Base-by-base conservation (phyloP, 345 rosid species). In the Erysimum cheiranthoides region DNA sequence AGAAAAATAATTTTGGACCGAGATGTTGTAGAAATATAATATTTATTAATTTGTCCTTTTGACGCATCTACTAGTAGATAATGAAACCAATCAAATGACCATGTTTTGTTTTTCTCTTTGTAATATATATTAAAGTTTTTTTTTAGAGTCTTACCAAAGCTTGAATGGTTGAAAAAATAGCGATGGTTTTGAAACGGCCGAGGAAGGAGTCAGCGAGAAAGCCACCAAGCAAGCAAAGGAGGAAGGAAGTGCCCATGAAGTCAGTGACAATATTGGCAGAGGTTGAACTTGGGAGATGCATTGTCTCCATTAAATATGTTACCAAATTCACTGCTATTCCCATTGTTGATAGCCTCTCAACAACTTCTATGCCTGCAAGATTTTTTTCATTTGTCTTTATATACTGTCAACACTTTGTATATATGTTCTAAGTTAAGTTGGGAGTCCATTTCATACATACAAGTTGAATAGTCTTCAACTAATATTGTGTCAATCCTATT, bases 291-390 rank as follows among this genome's bases (percentile, higher is more conserved):
- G 91, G 76, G 31, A 90, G 73, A 77, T 85, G 93, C 90, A 90
- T 85, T 73, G 88, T 85, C 27, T 70, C 86, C 62, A 70, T 81
- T 74, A 90, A 57, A 80, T 88, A 90, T 16, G 93, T 90, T 78
- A 88, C 96, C 65, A 90, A 83, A 81, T 86, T 90, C 61, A 88
- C 93, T 32, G 90, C 93, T 47, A 88, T 88, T 63, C 93, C 91
- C 80, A 86, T 84, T 5, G 96, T 88, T 56, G 91, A 83, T 57
- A 88, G 84, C 83, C 93, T 85, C 86, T 88, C 96, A 31, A 85
- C 82, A 49, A 83, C 59, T 73, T 90, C 96, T 62, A 87, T 74
- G 9, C 87, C 96, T 90, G 78, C 65, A 70, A 46, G 4, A 14
- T 0, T 12, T 10, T 10, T 7, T 18, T 0, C 14, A 16, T 32